These are phyloP conservation scores for Microglena sp. DNA, from an alignment of 139 green algal genomes.

Conservation along the genomic window DNA sequence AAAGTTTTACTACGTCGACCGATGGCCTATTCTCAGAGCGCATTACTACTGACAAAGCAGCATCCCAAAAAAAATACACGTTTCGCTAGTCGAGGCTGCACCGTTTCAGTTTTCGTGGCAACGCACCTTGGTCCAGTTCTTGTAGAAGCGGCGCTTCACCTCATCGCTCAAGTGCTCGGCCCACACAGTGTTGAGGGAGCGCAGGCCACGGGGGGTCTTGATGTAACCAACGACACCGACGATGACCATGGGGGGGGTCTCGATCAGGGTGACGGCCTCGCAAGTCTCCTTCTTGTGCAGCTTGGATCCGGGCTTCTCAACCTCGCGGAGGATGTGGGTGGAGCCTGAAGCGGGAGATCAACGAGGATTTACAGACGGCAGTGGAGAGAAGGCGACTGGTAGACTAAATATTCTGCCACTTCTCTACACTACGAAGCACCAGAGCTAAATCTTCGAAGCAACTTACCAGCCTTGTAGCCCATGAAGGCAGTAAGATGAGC, in stretches of 20 bases:
- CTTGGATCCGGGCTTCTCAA: constrained; percentile 98
- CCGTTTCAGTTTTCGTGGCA: too few relatives aligned
- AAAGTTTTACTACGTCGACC: too few relatives aligned
- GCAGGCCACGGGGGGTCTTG: constrained; percentile 85
- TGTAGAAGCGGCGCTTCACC: constrained; percentile 88
- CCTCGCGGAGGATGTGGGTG: constrained; percentile 97
- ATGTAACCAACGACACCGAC: constrained; percentile 96
- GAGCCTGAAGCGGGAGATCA: constrained; percentile 71
- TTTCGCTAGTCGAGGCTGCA: too few relatives aligned
- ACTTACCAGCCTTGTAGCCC: constrained; percentile 66
- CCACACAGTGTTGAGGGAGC: constrained; percentile 90
- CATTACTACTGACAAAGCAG: too few relatives aligned
- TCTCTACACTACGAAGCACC: too few relatives aligned
- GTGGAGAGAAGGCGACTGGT: not conserved
- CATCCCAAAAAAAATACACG: too few relatives aligned
- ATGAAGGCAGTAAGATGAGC: constrained; percentile 96
- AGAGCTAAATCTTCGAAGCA: too few relatives aligned
- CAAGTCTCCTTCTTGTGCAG: constrained; percentile 99
- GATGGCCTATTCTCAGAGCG: too few relatives aligned
- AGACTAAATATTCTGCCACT: too few relatives aligned
- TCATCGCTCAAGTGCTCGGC: constrained; percentile 94
- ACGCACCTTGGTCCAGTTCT: constrained; percentile 99
- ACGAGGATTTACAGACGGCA: not conserved
- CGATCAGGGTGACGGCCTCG: constrained; percentile 96
- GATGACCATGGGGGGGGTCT: constrained; percentile 93